Base-by-base conservation (phyloP, 2,329 filamentous ascomycete genomes). In the Ophiostoma quercus region DNA sequence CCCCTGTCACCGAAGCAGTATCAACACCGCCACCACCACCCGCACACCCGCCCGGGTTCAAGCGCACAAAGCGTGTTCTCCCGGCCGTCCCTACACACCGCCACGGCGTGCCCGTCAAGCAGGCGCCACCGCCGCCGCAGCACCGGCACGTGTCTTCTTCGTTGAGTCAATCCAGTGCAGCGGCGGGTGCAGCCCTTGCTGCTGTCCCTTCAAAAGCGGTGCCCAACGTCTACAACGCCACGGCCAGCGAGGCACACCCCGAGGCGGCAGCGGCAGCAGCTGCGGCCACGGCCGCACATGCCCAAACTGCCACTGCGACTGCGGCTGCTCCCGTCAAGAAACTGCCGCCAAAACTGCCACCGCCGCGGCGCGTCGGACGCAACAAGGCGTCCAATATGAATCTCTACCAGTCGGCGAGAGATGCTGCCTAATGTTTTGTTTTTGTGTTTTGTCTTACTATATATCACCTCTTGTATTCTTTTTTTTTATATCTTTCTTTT, bases 21-120 rank as follows among this genome's bases (percentile, higher is more conserved):
- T 11, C 62, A 67, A 25, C 29, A 51, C 14, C 67, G 25, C 68
- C 43, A 16, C 29, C 51, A 16, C 69, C 43, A 32, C 57, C 66
- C 4, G 25, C 68, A 3, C 25, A 51, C 22, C 68, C 70, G 19
- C 68, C 68, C 7, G n/a, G 76, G 71, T 67, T 68, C 51, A 69
- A 41, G 67, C 76, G 39, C 71, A 74, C 80, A 8, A 85, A 82
- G 75, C 85, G 82, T 74, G 79, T 80, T 1, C 76, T 85, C 4
- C 86, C 86, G 1, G 82, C 81, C 66, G 84, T 88, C 25, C 86
- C 86, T 1, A 85, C 79, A 74, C 85, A 87, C 72, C 80, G 84
- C 2, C 85, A 87, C 71, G 85, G 86, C 8, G 77, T 81, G 4
- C 83, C 83, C 1, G 76, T 79, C 66, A 75, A 74, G 47, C 69